These are phyloP conservation scores for Raffaelea arxii DNA, from an alignment of 2,329 filamentous ascomycete species.

Conservation along the genomic window DNA sequence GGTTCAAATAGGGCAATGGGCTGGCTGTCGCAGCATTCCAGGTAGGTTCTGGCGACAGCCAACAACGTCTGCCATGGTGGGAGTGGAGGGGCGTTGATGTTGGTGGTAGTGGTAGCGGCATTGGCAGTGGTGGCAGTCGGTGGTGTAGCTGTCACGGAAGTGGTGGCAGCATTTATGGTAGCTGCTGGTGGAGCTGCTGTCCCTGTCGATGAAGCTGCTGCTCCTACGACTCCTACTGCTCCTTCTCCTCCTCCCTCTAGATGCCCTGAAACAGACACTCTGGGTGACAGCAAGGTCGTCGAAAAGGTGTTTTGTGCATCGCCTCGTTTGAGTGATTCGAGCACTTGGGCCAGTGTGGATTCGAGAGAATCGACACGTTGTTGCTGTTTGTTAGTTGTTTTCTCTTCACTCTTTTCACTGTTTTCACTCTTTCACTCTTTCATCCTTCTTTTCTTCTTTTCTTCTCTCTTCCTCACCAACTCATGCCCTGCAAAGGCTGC, in stretches of 20 bases:
- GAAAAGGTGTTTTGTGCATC: neutral
- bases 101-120: neutral
- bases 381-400: neutral
- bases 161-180: no score
- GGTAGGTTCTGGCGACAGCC: neutral
- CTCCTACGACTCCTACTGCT: no score
- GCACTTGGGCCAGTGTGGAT: slow-evolving; percentile 1
- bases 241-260: no score
- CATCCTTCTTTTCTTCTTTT: neutral
- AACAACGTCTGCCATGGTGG: neutral
- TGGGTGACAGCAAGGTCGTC: neutral
- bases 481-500: neutral
- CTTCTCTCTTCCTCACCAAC: neutral
- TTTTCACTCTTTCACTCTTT: no score
- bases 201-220: no score
- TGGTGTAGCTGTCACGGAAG: no score
- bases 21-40: slow-evolving; percentile 2
- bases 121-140: no score
- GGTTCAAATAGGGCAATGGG: slow-evolving; percentile 3
- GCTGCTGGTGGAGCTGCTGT: no score
- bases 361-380: neutral
- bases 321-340: neutral
- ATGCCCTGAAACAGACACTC: no score
- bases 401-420: no score
- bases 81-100: neutral